Conservation (phyloP, 2,329 filamentous ascomycete species). For the Biscogniauxia sp. region DNA sequence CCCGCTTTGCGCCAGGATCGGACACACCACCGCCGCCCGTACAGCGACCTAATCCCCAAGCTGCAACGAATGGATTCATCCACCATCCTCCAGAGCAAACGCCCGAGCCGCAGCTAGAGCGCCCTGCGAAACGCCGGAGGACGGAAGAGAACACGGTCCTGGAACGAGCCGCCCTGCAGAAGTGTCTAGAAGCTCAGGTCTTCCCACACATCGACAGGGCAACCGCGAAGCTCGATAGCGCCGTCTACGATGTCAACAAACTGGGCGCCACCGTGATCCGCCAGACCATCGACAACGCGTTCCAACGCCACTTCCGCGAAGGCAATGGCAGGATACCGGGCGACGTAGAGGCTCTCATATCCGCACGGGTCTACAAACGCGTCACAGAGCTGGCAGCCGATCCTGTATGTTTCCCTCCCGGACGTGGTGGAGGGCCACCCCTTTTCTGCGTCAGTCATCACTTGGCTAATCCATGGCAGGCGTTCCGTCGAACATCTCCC, state of each 20-base stretch:
- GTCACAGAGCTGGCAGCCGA: conserved; percentile 17
- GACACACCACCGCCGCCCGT: not conserved
- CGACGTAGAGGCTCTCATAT: conserved; percentile 17
- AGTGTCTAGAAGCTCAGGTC: conserved; percentile 26
- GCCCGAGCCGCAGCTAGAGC: not conserved
- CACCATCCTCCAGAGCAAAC: not conserved
- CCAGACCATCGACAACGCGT: conserved; percentile 21
- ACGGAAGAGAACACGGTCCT: conserved; percentile 3
- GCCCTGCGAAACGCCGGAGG: conserved; percentile 15
- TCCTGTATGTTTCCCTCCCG: conserved; percentile 16
- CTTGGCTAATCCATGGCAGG: conserved; percentile 13
- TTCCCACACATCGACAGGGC: conserved; percentile 29
- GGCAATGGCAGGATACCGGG: conserved; percentile 19
- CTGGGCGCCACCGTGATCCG: conserved; percentile 22
- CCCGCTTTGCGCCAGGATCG: not conserved
- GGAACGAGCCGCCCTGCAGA: conserved; percentile 11
- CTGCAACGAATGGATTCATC: not conserved
- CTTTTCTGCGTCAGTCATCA: not conserved
- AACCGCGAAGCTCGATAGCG: conserved; percentile 10
- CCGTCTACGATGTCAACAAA: conserved; percentile 21
- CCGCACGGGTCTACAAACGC: conserved; percentile 18
- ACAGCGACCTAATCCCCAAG: too few relatives aligned
- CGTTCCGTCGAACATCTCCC: conserved; percentile 15
- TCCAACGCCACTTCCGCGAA: conserved; percentile 21
- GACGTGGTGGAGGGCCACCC: too few relatives aligned